Conservation (phyloP, 257 asterid species). For the Gardenia jasminoides region DNA sequence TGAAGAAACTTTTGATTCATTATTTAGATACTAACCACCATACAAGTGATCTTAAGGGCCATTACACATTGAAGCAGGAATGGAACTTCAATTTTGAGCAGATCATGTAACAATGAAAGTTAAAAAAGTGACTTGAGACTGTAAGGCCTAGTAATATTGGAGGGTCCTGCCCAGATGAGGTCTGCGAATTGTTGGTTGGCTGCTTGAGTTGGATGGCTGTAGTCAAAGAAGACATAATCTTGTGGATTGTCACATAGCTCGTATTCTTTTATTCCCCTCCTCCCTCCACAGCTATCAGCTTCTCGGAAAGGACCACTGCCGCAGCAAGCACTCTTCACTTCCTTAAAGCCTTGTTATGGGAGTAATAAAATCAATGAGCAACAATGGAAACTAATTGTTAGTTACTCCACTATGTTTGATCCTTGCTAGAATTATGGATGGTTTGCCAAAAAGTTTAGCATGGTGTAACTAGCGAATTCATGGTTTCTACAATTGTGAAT, state of each 20-base stretch:
- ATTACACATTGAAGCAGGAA: no score
- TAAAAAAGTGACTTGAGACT: conserved; percentile 35
- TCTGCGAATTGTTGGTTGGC: conserved; percentile 40
- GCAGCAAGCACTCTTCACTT: conserved; percentile 52
- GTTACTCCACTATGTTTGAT: background rate
- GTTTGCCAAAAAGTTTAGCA: no score
- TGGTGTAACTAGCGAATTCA: no score
- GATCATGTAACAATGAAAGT: no score
- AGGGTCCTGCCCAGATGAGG: conserved; percentile 40
- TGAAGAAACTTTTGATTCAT: no score
- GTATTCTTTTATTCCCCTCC: conserved; percentile 35
- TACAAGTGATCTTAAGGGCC: no score
- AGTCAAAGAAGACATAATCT: conserved; percentile 47
- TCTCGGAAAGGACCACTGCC: conserved; percentile 55
- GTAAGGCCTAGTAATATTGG: conserved; percentile 18
- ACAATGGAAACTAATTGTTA: background rate
- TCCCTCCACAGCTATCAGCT: conserved; percentile 51
- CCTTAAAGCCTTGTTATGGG: conserved; percentile 41
- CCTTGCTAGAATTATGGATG: no score
- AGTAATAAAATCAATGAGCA: background rate
- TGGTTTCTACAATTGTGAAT: no score
- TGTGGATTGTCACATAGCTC: conserved; percentile 42
- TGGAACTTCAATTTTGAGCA: no score
- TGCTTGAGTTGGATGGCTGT: conserved; percentile 41
- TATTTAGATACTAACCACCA: no score